Evolutionary conservation across 2,329 filamentous ascomycete species (phyloP).

Genomic region (Xylaria sp.): DNA sequence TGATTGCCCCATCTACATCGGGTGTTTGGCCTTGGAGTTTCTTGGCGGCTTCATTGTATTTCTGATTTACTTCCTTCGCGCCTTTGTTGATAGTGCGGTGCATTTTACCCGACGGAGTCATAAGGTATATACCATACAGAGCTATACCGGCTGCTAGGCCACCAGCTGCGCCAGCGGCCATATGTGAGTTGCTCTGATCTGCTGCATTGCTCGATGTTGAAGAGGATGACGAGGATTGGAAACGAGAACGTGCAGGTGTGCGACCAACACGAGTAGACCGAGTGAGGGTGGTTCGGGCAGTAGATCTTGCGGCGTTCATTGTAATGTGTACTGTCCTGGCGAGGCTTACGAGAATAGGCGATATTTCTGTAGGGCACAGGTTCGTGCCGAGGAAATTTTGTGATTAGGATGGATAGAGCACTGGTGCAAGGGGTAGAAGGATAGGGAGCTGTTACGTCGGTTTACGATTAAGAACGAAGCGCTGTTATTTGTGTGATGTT

Average conservation of each 20-base stretch:
- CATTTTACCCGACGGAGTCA: constrained; percentile 51
- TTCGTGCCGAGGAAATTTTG: background rate
- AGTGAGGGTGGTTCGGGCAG: constrained; percentile 14
- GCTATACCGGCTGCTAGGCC: constrained; percentile 50
- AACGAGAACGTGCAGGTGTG: constrained; percentile 40
- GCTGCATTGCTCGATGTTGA: constrained; percentile 30
- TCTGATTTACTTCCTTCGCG: constrained; percentile 60
- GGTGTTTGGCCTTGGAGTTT: constrained; percentile 68
- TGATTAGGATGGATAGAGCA: background rate
- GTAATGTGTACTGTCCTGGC: background rate
- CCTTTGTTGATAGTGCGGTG: constrained; percentile 52
- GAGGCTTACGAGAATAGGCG: background rate
- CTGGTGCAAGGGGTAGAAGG: background rate
- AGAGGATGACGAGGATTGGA: constrained; percentile 48
- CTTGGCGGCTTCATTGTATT: constrained; percentile 64
- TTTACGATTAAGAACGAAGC: background rate
- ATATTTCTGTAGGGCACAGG: background rate
- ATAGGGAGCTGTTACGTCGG: background rate
- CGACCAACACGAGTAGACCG: constrained; percentile 25
- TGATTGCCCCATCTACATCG: constrained; percentile 68
- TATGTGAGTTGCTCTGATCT: constrained; percentile 39
- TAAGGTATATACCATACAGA: constrained; percentile 51
- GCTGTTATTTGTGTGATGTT: background rate
- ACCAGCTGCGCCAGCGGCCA: constrained; percentile 50
- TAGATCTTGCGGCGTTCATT: constrained; percentile 25